These are phyloP conservation scores for Hypoxylon sp. DNA, from an alignment of 2,329 filamentous ascomycete species.

Conservation along the genomic window DNA sequence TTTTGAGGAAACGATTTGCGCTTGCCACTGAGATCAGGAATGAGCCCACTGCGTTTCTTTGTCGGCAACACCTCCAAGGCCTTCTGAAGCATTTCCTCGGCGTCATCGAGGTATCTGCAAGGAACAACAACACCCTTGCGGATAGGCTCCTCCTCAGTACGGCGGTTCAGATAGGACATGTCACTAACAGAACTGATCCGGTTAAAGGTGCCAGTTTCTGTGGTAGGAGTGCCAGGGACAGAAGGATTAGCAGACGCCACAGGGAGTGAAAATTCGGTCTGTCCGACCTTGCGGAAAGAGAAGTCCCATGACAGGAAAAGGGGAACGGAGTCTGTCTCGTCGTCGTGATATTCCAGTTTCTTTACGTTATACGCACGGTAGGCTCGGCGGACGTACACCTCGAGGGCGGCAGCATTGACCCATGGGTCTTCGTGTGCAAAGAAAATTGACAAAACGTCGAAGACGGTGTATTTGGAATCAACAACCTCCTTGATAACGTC, in stretches of 20 bases:
- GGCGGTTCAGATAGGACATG: conserved; percentile 87
- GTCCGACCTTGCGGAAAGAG: conserved; percentile 90
- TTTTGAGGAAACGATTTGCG: conserved; percentile 70
- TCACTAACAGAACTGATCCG: conserved; percentile 96
- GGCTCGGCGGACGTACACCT: conserved; percentile 95
- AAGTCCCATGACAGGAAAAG: conserved; percentile 97
- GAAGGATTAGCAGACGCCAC: conserved; percentile 85
- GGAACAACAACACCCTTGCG: conserved; percentile 96
- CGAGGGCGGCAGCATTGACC: conserved; percentile 92
- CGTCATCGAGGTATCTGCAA: conserved; percentile 93
- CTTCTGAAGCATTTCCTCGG: conserved; percentile 86
- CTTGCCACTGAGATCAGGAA: conserved; percentile 81
- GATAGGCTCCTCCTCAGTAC: conserved; percentile 80
- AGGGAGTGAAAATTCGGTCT: conserved; percentile 89
- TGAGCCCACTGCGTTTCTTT: conserved; percentile 71
- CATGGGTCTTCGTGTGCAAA: conserved; percentile 94
- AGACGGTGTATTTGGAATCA: conserved; percentile 98
- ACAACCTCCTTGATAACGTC: conserved; percentile 97
- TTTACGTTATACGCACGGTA: conserved; percentile 97
- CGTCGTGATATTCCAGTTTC: conserved; percentile 87
- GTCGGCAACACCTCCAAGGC: conserved; percentile 87
- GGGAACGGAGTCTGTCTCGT: conserved; percentile 73
- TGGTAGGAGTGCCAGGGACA: conserved; percentile 80
- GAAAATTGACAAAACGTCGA: conserved; percentile 95
- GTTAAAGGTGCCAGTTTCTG: conserved; percentile 74